Base-by-base conservation (phyloP, 2,329 filamentous ascomycete species). In the Pseudogymnoascus sp. region DNA sequence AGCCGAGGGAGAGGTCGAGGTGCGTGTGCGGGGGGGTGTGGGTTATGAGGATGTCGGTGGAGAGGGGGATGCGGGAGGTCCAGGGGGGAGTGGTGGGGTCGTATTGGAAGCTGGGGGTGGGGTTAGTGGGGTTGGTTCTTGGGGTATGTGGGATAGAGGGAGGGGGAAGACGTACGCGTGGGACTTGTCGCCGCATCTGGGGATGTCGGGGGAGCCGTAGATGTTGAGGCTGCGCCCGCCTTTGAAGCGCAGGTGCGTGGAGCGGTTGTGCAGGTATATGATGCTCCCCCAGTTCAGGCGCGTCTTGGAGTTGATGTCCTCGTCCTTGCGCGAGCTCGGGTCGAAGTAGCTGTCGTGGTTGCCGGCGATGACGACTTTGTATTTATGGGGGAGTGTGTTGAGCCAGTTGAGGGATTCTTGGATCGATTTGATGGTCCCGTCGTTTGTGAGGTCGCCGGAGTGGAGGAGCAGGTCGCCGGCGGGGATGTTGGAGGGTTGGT, bases 311-410 rank as follows among this genome's bases (percentile, higher is more conserved):
- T 78, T 72, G 19, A 80, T 79, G 71, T 91, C 86, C 53, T 82
- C 78, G 9, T 80, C 76, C 15, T 74, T 75, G 3, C 89, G 82
- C 19, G 50, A 5, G 17, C 26, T 17, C 23, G 83, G 79, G 74
- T 96, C 93, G 65, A 96, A 89, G 78, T 86, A 96, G 70, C 85
- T 88, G 72, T 97, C 93, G 74, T 97, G 93, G 72, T 97, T 97
- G 0, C 93, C 93, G 33, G 86, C 85, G 33, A 97, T 86, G 37
- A 93, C 83, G 23, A 97, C 80, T 75, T 96, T 96, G 74, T 96
- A 83, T 37, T 77, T 77, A 71, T 96, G 91, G 0, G 90, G 89
- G 7, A 93, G 82, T 3, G 79, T 78, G 56, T 80, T 82, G 11
- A 97, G 80, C 91, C 91, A 97, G 77, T 96, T 84, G 46, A 97